These are phyloP conservation scores for Petunia hybrid DNA, from an alignment of 305 asterid species.

Conservation along the genomic window DNA sequence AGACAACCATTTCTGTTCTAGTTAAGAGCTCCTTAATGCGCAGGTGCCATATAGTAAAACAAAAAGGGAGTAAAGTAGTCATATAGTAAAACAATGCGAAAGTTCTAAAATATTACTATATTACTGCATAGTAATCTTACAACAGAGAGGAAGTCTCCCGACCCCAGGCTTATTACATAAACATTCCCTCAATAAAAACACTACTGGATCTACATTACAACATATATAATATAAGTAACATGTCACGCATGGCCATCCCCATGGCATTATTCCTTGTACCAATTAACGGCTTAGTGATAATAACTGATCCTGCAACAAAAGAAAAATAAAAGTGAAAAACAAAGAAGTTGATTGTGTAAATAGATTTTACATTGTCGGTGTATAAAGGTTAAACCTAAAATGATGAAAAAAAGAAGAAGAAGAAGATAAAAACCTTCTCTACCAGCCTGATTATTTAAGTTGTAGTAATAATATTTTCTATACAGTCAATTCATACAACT, in stretches of 20 bases:
- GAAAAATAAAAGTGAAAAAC: neutral
- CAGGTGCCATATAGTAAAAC: neutral
- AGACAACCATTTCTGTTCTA: too few relatives aligned
- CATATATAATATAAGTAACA: neutral
- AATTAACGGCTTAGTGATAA: neutral
- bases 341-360: too few relatives aligned
- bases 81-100: neutral
- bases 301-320: neutral
- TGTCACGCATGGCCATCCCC: neutral
- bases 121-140: neutral
- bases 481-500: neutral
- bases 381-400: too few relatives aligned
- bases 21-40: too few relatives aligned
- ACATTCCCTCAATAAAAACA: neutral
- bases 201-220: neutral
- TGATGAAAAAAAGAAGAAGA: too few relatives aligned
- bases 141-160: neutral
- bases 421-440: too few relatives aligned
- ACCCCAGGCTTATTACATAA: neutral
- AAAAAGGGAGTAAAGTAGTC: neutral
- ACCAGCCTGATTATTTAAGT: too few relatives aligned
- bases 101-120: neutral
- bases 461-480: too few relatives aligned
- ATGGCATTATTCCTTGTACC: neutral
- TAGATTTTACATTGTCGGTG: too few relatives aligned